Evolutionary conservation across 495 filamentous ascomycete genomes (phyloP).

Genomic region (Aspergillus kassunensis): DNA sequence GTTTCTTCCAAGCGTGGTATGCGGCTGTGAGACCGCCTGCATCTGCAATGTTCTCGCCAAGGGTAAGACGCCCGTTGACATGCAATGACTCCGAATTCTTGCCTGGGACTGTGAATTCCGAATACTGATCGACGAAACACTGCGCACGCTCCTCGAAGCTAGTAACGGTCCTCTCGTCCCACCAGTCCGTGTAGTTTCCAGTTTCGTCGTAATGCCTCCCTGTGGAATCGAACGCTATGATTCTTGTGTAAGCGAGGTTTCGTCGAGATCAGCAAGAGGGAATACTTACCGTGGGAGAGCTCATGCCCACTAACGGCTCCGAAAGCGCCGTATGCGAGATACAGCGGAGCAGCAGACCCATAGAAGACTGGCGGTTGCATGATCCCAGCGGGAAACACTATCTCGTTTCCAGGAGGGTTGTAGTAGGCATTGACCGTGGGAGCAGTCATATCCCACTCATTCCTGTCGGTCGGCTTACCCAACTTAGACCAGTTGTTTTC

Average conservation of each 20-base stretch:
- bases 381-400: constrained; percentile 69
- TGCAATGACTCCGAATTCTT: constrained; percentile 53
- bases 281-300: constrained; percentile 56
- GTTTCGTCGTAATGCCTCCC: constrained; percentile 65
- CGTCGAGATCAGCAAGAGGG: neutral
- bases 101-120: constrained; percentile 55
- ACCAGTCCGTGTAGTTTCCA: constrained; percentile 67
- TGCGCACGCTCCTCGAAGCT: constrained; percentile 60
- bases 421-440: constrained; percentile 64
- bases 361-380: constrained; percentile 69
- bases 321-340: constrained; percentile 67
- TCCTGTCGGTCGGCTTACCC: constrained; percentile 57
- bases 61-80: constrained; percentile 63
- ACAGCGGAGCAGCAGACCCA: constrained; percentile 56
- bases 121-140: constrained; percentile 71
- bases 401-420: constrained; percentile 60
- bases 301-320: constrained; percentile 71
- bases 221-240: constrained; percentile 60
- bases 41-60: constrained; percentile 76
- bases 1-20: constrained; percentile 64
- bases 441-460: constrained; percentile 61
- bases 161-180: constrained; percentile 59
- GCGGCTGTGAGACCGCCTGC: constrained; percentile 64
- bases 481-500: constrained; percentile 52
- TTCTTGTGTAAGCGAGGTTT: neutral